Percentiles rank a stretch among this genome's conserved stretches.
phyloP scores from a whole-genome alignment of 1,284 basidiomycete species.

The Apiotrichum montevideense region DNA sequence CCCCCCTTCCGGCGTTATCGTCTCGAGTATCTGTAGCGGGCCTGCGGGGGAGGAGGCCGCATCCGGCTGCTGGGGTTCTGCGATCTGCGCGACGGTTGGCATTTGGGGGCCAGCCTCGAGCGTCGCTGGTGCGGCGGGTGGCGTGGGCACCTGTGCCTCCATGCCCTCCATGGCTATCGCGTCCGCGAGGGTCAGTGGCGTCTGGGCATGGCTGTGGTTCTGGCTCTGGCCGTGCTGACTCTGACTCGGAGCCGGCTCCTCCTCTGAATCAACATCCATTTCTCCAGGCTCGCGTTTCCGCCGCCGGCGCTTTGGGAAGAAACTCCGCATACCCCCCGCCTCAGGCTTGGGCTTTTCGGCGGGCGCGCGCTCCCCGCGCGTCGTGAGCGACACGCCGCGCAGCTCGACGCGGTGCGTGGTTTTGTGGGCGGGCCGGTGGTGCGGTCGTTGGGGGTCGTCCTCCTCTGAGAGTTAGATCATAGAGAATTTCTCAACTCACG shows the following conservation, averaged over 20 bases:
- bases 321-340: conserved; percentile 3
- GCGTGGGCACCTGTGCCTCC: background rate
- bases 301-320: conserved; percentile 10
- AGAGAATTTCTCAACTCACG: conserved; percentile 18
- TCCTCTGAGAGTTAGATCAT: conserved; percentile 17
- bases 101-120: too few species aligned
- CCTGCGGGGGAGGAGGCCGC: too few species aligned
- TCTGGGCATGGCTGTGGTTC: too few species aligned
- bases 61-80: too few species aligned
- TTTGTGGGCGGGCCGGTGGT: conserved; percentile 27
- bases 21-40: background rate
- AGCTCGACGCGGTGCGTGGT: conserved; percentile 31
- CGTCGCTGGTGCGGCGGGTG: background rate
- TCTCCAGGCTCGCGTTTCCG: background rate
- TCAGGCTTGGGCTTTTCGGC: background rate
- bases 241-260: too few species aligned
- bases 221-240: background rate
- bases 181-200: too few species aligned
- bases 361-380: background rate
- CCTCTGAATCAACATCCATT: background rate
- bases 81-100: too few species aligned
- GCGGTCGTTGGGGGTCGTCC: conserved; percentile 26
- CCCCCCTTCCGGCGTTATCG: background rate
- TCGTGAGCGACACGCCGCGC: conserved; percentile 23
- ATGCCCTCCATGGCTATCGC: too few species aligned